Conservation (phyloP, 495 filamentous ascomycete species). For the Lophium mytilinum region DNA sequence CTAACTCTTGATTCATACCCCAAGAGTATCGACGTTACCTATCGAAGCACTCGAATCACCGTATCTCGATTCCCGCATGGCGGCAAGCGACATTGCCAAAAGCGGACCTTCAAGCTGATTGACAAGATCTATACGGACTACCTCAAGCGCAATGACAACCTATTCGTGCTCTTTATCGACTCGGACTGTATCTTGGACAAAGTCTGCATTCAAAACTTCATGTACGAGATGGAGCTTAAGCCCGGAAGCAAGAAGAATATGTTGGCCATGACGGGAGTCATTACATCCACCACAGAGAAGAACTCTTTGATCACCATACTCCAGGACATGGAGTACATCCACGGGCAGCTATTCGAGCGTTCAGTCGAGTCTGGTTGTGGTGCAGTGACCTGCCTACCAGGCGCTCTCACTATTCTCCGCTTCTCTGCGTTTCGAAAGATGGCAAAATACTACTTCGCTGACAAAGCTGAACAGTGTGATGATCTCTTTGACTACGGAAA, state of each 20-base stretch:
- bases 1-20: conserved; percentile 70
- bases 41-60: conserved; percentile 75
- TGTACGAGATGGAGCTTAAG: conserved; percentile 98
- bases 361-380: conserved; percentile 95
- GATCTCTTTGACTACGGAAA: conserved; percentile 97
- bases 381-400: conserved; percentile 89
- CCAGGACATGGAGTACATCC: conserved; percentile 97
- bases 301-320: conserved; percentile 85
- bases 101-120: conserved; percentile 88
- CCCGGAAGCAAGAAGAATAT: conserved; percentile 88
- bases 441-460: conserved; percentile 98
- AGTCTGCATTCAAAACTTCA: conserved; percentile 92
- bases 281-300: conserved; percentile 87
- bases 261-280: conserved; percentile 97
- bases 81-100: conserved; percentile 90
- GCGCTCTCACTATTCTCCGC: conserved; percentile 86
- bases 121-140: conserved; percentile 90
- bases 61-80: conserved; percentile 91
- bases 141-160: conserved; percentile 76
- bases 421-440: conserved; percentile 96
- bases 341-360: conserved; percentile 94
- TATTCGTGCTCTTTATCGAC: conserved; percentile 97
- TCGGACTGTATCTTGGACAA: conserved; percentile 94
- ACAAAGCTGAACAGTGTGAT: conserved; percentile 92
- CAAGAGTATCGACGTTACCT: conserved; percentile 82